Evolutionary conservation across 176 grass and related monocot genomes (phyloP), one percentile per base, ranked within the genome.

Genomic region (Bromus sterilis): DNA sequence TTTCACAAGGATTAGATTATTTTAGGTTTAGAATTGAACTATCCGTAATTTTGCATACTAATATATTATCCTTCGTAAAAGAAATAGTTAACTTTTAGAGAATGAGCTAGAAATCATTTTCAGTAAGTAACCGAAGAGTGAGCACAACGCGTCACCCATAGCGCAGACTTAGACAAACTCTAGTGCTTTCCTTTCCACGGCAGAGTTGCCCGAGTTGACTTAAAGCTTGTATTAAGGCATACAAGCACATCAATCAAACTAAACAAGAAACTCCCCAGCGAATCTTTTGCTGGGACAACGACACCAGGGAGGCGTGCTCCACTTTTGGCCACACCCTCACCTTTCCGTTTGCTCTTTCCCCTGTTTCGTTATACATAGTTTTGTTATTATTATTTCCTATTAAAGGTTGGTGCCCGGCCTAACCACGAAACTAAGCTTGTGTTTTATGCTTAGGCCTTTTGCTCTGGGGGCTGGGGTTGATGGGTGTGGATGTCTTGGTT

Each of bases 221-320:
- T n/a, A 60, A 30, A 64, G 16, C 20, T 21, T 23, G 24, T 8
- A 20, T 74, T 64, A 74, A 56, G 84, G 32, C 31, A 74, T 2
- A 37, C 30, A n/a, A 1, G 9, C 0, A 61, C 8, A 65, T 34
- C 16, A 51, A 65, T 34, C 16, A 51, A 39, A 11, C 6, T 13
- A 61, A n/a, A 48, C 18, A 1, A 16, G 44, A 31, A 42, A 29
- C 79, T 71, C 65, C 25, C 11, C 4, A 56, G 44, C 67, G 86
- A 83, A 83, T 79, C 74, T 84, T 60, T 46, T 63, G 67, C 42
- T 11, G 73, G 56, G 56, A 43, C 74, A 83, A 83, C 20, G 66
- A 87, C 61, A 35, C 51, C 13, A 48, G 40, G 33, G 77, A 80
- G 76, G 43, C 58, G 76, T 68, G 29, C 37, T 67, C 23, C 51